A percentile compares a stretch with the other conserved stretches of the same genome.
Conservation (phyloP, 495 filamentous ascomycete genomes). For the Aspergillus nidulans region DNA sequence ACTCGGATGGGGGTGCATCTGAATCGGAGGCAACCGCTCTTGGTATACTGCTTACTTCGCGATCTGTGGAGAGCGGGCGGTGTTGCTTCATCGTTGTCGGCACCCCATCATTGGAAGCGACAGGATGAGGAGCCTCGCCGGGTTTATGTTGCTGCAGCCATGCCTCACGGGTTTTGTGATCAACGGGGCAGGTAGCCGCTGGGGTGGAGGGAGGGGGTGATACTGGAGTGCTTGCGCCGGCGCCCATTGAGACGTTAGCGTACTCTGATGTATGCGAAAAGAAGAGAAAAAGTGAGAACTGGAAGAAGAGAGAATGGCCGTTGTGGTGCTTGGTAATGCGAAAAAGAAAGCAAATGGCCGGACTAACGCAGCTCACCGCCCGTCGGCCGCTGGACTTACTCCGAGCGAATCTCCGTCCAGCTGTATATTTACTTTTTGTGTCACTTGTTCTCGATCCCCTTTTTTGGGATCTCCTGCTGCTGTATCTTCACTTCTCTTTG, state of each 20-base stretch:
- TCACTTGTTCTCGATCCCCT: background rate
- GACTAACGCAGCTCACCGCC: slow-evolving; percentile 15
- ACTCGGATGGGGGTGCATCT: slow-evolving; percentile 26
- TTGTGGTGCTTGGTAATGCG: slow-evolving; percentile 6
- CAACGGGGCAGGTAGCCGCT: slow-evolving; percentile 68
- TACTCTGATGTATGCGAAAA: background rate
- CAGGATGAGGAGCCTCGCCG: slow-evolving; percentile 28
- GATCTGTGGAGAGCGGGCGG: slow-evolving; percentile 48
- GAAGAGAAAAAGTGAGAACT: background rate
- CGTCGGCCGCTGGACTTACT: background rate
- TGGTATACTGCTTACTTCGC: slow-evolving; percentile 80
- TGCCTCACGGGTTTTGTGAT: slow-evolving; percentile 75
- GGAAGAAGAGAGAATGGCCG: background rate
- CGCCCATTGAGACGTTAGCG: slow-evolving; percentile 29
- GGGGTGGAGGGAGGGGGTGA: slow-evolving; percentile 20
- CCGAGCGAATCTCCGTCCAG: background rate
- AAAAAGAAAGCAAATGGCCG: slow-evolving; percentile 7
- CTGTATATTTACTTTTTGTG: slow-evolving; percentile 2
- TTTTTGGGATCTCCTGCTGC: background rate
- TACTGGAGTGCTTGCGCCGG: slow-evolving; percentile 40
- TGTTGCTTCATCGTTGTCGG: slow-evolving; percentile 35
- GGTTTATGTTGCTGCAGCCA: slow-evolving; percentile 62
- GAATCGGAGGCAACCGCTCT: slow-evolving; percentile 48
- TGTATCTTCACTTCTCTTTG: background rate
- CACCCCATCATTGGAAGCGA: slow-evolving; percentile 26